Conservation (phyloP, 2,329 filamentous ascomycete genomes). For the Pseudocercospora fijiensis region DNA sequence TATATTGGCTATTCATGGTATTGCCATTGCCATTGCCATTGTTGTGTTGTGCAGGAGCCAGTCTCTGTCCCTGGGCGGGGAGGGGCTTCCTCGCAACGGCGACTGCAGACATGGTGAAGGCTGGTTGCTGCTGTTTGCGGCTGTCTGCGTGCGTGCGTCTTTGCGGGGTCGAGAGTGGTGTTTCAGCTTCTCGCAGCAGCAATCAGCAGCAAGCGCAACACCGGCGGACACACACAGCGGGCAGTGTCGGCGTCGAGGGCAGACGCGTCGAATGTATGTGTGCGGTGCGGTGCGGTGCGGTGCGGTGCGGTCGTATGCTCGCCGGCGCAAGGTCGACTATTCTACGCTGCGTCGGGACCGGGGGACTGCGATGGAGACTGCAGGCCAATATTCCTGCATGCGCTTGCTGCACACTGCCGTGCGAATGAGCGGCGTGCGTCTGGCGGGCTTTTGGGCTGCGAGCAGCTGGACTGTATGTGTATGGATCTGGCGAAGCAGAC, state of each 20-base stretch:
- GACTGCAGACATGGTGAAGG: neutral
- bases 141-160: neutral
- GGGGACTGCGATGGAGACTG: neutral
- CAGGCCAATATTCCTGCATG: neutral
- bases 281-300: neutral
- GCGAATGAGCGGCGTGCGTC: constrained; percentile 2
- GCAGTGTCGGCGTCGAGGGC: neutral
- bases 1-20: constrained; percentile 29
- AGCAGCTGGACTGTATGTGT: neutral
- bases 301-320: neutral
- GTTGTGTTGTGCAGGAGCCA: constrained; percentile 10
- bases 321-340: constrained; percentile 7
- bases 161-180: neutral
- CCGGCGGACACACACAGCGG: neutral
- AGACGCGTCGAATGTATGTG: constrained; percentile 4
- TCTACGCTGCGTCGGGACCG: neutral
- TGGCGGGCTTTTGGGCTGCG: neutral
- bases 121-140: neutral
- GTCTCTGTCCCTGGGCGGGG: neutral
- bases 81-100: constrained; percentile 6
- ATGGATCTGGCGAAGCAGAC: neutral
- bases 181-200: neutral
- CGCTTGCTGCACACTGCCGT: neutral
- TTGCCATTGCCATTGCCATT: constrained; percentile 16
- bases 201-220: neutral